Evolutionary conservation across 495 filamentous ascomycete species (phyloP).

Genomic region (Neurospora sp.): DNA sequence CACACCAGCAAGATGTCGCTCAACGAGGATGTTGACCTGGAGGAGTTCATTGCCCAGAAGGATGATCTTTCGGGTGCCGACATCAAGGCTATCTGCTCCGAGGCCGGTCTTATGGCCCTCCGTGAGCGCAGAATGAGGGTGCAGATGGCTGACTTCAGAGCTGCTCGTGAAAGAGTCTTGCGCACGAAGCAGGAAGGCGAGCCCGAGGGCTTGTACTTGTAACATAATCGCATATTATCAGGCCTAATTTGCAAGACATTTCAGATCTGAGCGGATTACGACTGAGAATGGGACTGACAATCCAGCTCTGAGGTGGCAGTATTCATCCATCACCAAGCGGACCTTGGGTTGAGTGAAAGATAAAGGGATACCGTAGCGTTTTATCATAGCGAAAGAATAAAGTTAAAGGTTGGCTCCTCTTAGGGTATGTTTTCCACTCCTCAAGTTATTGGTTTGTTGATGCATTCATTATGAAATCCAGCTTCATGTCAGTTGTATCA

Average conservation of each 20-base stretch:
- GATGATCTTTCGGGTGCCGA: constrained; percentile 96
- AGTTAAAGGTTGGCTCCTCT: neutral
- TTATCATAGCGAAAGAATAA: neutral
- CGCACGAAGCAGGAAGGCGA: constrained; percentile 99
- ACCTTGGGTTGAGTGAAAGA: neutral
- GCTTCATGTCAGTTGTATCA: neutral
- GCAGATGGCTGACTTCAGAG: constrained; percentile 95
- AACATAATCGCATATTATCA: constrained; percentile 26
- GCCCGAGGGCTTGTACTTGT: constrained; percentile 97
- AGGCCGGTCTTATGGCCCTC: constrained; percentile 91
- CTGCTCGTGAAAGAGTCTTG: constrained; percentile 85
- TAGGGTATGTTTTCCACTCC: neutral
- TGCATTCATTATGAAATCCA: neutral
- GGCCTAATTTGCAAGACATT: neutral
- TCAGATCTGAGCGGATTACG: neutral
- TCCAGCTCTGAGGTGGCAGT: neutral
- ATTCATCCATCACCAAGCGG: neutral
- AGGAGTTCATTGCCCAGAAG: constrained; percentile 98
- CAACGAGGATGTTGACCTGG: constrained; percentile 87
- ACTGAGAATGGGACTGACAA: neutral
- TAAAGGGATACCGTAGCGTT: neutral
- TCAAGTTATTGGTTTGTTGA: neutral
- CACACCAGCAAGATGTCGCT: constrained; percentile 99
- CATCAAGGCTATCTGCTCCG: constrained; percentile 97
- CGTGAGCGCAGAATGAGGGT: constrained; percentile 96